Base-by-base conservation (phyloP, 306 rosid species). In the Quercus berberidifolia region DNA sequence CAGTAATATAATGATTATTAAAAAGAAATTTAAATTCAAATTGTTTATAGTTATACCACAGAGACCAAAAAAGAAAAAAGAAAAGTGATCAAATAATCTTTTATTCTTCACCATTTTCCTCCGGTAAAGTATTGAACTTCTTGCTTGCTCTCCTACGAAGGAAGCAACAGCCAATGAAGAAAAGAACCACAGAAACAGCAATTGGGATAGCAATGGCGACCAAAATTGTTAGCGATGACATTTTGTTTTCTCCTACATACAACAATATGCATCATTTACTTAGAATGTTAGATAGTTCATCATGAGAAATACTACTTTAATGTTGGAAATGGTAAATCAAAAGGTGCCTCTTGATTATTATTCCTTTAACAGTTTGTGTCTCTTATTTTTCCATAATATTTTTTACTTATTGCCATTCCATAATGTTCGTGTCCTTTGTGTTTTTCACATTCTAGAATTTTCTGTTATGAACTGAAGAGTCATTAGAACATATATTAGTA, bases 191-290 rank as follows among this genome's bases (percentile, higher is more conserved):
- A 5, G 49, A 55, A 49, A 51, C 85, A 76, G 76, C 52, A 86
- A 84, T 78, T 20, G 92, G 88, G n/a, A 82, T 69, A 74, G 41
- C 43, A 55, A 86, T 72, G 5, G 82, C 90, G 60, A 80, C 19
- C 41, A 5, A 35, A 73, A 80, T 35, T 43, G 15, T 55, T 67
- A 86, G 12, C 17, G 78, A 15, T n/a, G 73, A 65, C 46, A 38
- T 38, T 3, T 57, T 79, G 52, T 64, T 82, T 33, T 76, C 78
- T 46, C 83, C 92, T 88, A 83, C 76, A 52, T 30, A 77, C 46
- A 69, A 55, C 49, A 20, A 74, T 21, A 43, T 38, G 41, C 46
- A 21, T 30, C 6, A 73, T 54, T 49, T 10, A 46, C 17, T 46
- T 46, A 3, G 54, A 9, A 46, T 9, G 15, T 46, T 3, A 9